A percentile compares a stretch with the other conserved stretches of the same genome.
Evolutionary conservation across 2,329 filamentous ascomycete species (phyloP).

Genomic region (Xylaria arbuscula): DNA sequence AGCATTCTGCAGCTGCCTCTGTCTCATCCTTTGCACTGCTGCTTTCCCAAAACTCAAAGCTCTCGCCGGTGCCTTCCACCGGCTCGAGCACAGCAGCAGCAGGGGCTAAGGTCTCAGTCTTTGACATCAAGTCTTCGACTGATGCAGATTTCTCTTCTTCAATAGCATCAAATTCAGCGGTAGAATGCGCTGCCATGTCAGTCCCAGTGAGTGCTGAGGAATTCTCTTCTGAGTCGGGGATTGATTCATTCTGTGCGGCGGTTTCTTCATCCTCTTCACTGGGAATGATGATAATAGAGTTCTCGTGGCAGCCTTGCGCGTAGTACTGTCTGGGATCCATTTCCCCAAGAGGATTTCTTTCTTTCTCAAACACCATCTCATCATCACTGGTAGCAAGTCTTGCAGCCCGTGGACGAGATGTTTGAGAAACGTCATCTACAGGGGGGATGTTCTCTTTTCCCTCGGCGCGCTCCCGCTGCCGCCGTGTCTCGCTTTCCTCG

Average conservation of each 20-base stretch:
- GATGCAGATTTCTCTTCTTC: conserved; percentile 43
- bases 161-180: not conserved
- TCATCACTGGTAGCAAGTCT: conserved; percentile 54
- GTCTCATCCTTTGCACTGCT: conserved; percentile 70
- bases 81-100: conserved; percentile 63
- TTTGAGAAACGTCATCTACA: conserved; percentile 70
- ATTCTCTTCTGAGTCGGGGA: conserved; percentile 47
- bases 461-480: conserved; percentile 64
- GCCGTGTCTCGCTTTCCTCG: conserved; percentile 74
- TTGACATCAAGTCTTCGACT: conserved; percentile 55
- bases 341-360: conserved; percentile 73
- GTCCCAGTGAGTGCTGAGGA: conserved; percentile 35
- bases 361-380: conserved; percentile 71
- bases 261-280: conserved; percentile 65
- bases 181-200: not conserved
- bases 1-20: conserved; percentile 49
- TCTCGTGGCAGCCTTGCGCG: conserved; percentile 71
- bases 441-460: conserved; percentile 95
- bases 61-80: conserved; percentile 68
- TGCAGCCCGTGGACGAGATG: conserved; percentile 53
- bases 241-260: conserved; percentile 36
- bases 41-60: conserved; percentile 78
- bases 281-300: conserved; percentile 70
- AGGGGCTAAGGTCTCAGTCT: conserved; percentile 52
- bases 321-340: conserved; percentile 76